A percentile compares a stretch with the other conserved stretches of the same genome.
Evolutionary conservation across 768 basidiomycete species (phyloP).

Genomic region (Russula sp.): DNA sequence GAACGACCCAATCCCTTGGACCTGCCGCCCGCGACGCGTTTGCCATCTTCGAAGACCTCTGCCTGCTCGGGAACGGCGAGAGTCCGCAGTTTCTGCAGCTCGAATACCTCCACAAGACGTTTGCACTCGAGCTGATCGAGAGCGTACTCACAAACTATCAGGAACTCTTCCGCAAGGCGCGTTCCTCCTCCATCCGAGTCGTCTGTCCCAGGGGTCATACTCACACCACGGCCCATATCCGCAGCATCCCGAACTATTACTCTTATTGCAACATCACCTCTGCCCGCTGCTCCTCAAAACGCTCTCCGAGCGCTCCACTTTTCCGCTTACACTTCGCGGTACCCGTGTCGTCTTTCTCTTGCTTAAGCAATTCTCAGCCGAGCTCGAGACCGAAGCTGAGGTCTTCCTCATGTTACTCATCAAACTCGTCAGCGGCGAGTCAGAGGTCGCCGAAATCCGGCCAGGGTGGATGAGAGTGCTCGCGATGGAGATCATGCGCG

Average conservation of each 20-base stretch:
- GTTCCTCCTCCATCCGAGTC: constrained; percentile 15
- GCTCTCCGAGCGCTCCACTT: constrained; percentile 72
- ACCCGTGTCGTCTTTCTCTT: constrained; percentile 92
- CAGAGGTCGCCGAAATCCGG: background rate
- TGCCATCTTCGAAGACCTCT: constrained; percentile 87
- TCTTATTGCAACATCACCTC: constrained; percentile 84
- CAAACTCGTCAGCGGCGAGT: constrained; percentile 5
- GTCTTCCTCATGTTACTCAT: constrained; percentile 11
- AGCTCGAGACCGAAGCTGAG: constrained; percentile 77
- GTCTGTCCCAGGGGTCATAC: background rate
- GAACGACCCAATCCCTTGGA: constrained; percentile 52
- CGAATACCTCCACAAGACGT: constrained; percentile 81
- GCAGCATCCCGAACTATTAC: constrained; percentile 75
- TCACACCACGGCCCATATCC: background rate
- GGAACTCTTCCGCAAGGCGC: constrained; percentile 73
- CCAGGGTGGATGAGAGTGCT: constrained; percentile 22
- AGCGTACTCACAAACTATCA: constrained; percentile 92
- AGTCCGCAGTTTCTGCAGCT: constrained; percentile 57
- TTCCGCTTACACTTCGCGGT: constrained; percentile 84
- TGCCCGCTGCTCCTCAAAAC: constrained; percentile 85
- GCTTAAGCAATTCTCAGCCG: constrained; percentile 80
- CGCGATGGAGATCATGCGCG: constrained; percentile 20
- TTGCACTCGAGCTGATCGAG: constrained; percentile 94
- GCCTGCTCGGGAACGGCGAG: constrained; percentile 77
- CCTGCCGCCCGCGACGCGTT: constrained; percentile 81